Conservation (phyloP, 2,329 filamentous ascomycete genomes). For the Rasamsonia emersonii region DNA sequence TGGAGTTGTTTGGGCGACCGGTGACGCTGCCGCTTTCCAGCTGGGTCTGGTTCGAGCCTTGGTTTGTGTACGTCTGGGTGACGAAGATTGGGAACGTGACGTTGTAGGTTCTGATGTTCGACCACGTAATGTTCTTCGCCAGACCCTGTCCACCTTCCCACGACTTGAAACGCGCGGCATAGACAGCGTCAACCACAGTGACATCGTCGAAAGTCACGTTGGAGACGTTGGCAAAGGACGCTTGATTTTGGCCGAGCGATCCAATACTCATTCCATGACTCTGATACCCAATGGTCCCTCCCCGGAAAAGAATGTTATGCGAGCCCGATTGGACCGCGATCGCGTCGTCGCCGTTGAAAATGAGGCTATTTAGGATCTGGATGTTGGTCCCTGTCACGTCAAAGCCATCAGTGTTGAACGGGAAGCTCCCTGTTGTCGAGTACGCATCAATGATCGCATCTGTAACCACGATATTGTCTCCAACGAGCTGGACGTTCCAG, state of each 20-base stretch:
- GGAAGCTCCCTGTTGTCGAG: slow-evolving; percentile 27
- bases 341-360: slow-evolving; percentile 38
- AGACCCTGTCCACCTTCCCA: slow-evolving; percentile 36
- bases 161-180: slow-evolving; percentile 38
- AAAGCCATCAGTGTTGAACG: slow-evolving; percentile 35
- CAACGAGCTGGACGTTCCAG: slow-evolving; percentile 33
- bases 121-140: slow-evolving; percentile 37
- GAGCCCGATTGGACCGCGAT: slow-evolving; percentile 33
- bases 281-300: slow-evolving; percentile 36
- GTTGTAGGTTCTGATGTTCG: slow-evolving; percentile 35
- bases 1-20: slow-evolving; percentile 29
- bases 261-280: slow-evolving; percentile 39
- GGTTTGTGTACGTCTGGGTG: slow-evolving; percentile 39
- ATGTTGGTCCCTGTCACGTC: slow-evolving; percentile 22
- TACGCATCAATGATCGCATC: slow-evolving; percentile 34
- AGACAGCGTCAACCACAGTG: slow-evolving; percentile 34
- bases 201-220: slow-evolving; percentile 37
- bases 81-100: slow-evolving; percentile 41
- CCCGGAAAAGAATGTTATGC: slow-evolving; percentile 30
- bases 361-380: slow-evolving; percentile 22
- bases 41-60: slow-evolving; percentile 24
- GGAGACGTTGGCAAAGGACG: slow-evolving; percentile 29
- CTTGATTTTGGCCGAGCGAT: slow-evolving; percentile 31
- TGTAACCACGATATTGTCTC: slow-evolving; percentile 32
- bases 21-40: slow-evolving; percentile 15